These are phyloP conservation scores for Clavispora vitiphila DNA, from an alignment of 805 yeast species.

Conservation along the genomic window DNA sequence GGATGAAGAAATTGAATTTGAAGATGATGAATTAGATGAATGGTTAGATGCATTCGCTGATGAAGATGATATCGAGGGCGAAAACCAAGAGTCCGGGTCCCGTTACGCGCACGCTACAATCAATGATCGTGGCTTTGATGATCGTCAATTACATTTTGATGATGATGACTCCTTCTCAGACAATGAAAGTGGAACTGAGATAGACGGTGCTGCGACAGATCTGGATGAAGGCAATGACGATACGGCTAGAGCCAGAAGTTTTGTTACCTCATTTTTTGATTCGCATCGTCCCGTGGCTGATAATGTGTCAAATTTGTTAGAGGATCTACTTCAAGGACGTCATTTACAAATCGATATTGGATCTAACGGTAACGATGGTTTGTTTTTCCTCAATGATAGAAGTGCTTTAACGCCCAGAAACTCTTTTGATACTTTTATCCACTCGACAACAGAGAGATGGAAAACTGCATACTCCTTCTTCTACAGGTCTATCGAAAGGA, in stretches of 20 bases:
- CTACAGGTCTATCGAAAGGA: constrained; percentile 1
- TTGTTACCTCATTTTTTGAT: constrained; percentile 23
- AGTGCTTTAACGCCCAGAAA: constrained; percentile 4
- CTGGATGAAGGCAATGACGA: constrained; percentile 22
- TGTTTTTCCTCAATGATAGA: constrained; percentile 10
- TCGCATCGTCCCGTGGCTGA: constrained; percentile 21
- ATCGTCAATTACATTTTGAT: background rate
- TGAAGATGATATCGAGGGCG: constrained; percentile 15
- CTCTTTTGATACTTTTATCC: constrained; percentile 19
- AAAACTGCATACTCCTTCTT: constrained; percentile 40
- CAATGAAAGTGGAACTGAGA: constrained; percentile 6
- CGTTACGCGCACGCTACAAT: background rate
- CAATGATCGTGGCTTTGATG: background rate
- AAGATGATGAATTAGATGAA: constrained; percentile 34
- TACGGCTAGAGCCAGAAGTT: constrained; percentile 19
- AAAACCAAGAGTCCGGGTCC: constrained; percentile 1
- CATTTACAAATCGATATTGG: constrained; percentile 17
- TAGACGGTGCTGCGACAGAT: constrained; percentile 12
- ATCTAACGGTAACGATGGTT: constrained; percentile 2
- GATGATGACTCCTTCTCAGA: background rate
- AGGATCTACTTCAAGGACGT: constrained; percentile 8
- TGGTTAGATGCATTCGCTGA: constrained; percentile 38
- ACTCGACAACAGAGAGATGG: constrained; percentile 68
- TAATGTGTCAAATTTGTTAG: constrained; percentile 15
- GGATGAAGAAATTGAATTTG: constrained; percentile 27